These are phyloP conservation scores for Peronospora farinosa DNA, from an alignment of 352 stramenopile species.

Conservation along the genomic window DNA sequence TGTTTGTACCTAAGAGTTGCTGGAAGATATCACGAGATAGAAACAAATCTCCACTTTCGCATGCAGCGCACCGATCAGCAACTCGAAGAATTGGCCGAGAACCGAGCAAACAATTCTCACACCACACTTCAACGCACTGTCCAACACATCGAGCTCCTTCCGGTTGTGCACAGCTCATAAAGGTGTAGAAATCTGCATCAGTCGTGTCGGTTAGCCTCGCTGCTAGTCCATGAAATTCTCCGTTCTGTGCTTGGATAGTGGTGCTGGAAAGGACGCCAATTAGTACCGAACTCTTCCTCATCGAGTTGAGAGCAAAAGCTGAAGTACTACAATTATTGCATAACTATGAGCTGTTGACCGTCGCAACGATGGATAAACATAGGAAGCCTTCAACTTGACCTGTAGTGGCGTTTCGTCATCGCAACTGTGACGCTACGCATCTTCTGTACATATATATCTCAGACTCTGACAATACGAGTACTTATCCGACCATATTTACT, in stretches of 20 bases:
- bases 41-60: constrained; percentile 10
- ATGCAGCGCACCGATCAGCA: constrained; percentile 9
- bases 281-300: constrained; percentile 11
- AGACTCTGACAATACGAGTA: background rate
- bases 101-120: constrained; percentile 2
- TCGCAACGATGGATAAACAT: background rate
- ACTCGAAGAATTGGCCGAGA: constrained; percentile 20
- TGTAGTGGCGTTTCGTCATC: background rate
- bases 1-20: background rate
- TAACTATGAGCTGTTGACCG: constrained; percentile 3
- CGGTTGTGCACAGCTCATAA: constrained; percentile 13
- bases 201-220: background rate
- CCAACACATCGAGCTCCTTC: constrained; percentile 8
- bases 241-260: background rate
- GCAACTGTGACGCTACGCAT: background rate
- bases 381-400: constrained; percentile 9
- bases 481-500: background rate
- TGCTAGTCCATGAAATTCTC: constrained; percentile 6
- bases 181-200: constrained; percentile 4
- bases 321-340: constrained; percentile 1
- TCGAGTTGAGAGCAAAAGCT: constrained; percentile 1
- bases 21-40: constrained; percentile 8
- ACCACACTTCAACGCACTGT: constrained; percentile 27
- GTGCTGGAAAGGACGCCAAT: background rate
- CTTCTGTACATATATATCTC: background rate